These are phyloP conservation scores for Tricholoma saponaceum DNA, from an alignment of 768 basidiomycete genomes.

Conservation along the genomic window DNA sequence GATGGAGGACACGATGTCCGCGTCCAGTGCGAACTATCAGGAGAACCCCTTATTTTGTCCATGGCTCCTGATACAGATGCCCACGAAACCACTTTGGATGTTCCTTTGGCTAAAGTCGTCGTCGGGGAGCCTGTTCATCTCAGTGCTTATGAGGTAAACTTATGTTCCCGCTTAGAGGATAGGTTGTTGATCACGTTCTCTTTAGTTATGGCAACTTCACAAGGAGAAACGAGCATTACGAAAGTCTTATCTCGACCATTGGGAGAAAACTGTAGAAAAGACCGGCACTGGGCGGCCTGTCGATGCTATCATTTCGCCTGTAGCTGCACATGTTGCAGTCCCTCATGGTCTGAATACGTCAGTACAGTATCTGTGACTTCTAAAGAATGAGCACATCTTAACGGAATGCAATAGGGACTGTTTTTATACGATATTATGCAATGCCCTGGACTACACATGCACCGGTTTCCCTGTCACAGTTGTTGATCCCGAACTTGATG, in stretches of 20 bases:
- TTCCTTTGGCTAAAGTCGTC: constrained; percentile 40
- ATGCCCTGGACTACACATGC: constrained; percentile 58
- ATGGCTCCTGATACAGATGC: constrained; percentile 37
- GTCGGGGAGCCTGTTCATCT: constrained; percentile 39
- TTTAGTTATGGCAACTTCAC: constrained; percentile 62
- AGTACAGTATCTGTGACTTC: background rate
- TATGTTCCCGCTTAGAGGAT: background rate
- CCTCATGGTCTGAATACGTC: constrained; percentile 61
- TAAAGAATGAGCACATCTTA: background rate
- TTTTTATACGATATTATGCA: constrained; percentile 63
- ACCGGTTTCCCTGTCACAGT: constrained; percentile 60
- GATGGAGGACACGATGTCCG: constrained; percentile 49
- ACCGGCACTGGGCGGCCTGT: constrained; percentile 69
- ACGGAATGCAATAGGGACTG: constrained; percentile 35
- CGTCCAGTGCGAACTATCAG: constrained; percentile 37
- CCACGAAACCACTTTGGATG: constrained; percentile 25
- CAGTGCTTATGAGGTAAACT: constrained; percentile 38
- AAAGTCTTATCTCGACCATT: constrained; percentile 58
- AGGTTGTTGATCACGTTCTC: constrained; percentile 9
- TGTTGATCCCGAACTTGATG: constrained; percentile 54
- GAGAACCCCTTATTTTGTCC: constrained; percentile 55
- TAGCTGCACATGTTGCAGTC: constrained; percentile 53
- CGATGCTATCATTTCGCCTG: constrained; percentile 69
- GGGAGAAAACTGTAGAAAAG: constrained; percentile 44
- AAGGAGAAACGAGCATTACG: constrained; percentile 46